phyloP scores from a whole-genome alignment of 2,329 filamentous ascomycete genomes.

The Hymenoscyphus albidus region DNA sequence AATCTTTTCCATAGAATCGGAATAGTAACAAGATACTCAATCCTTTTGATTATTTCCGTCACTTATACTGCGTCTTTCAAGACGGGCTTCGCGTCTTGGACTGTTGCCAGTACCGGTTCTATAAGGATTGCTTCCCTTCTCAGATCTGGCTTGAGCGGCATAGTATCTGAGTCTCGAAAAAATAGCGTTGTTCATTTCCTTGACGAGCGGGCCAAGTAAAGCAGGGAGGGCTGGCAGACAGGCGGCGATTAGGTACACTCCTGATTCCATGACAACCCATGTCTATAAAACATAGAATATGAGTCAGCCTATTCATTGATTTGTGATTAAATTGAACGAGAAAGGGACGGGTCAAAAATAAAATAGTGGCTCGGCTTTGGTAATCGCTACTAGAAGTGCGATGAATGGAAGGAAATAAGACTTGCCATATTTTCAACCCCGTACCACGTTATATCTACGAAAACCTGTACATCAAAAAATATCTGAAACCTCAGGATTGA shows the following conservation, averaged over 20 bases:
- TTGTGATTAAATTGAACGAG: too few species aligned
- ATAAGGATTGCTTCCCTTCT: not conserved
- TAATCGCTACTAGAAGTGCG: too few species aligned
- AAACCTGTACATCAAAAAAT: slow-evolving; percentile 5
- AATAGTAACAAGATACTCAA: not conserved
- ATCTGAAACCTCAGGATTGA: slow-evolving; percentile 12
- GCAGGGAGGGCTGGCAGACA: slow-evolving; percentile 14
- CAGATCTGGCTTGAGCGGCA: not conserved
- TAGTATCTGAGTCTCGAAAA: not conserved
- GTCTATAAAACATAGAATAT: not conserved
- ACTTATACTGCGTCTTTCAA: not conserved
- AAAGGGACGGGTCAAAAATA: too few species aligned
- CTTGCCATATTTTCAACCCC: slow-evolving; percentile 7
- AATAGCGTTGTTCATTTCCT: not conserved
- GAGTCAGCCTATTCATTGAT: too few species aligned
- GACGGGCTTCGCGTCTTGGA: too few species aligned
- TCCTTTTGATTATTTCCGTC: slow-evolving; percentile 5
- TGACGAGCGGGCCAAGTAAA: slow-evolving; percentile 3
- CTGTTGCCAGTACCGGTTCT: not conserved
- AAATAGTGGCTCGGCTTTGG: too few species aligned
- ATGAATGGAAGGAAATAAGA: too few species aligned
- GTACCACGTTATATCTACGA: slow-evolving; percentile 11
- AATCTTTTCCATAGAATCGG: not conserved
- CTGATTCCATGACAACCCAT: slow-evolving; percentile 13
- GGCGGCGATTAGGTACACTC: slow-evolving; percentile 15